Conservation (phyloP, 2,329 filamentous ascomycete species). For the Fusarium drepaniforme region DNA sequence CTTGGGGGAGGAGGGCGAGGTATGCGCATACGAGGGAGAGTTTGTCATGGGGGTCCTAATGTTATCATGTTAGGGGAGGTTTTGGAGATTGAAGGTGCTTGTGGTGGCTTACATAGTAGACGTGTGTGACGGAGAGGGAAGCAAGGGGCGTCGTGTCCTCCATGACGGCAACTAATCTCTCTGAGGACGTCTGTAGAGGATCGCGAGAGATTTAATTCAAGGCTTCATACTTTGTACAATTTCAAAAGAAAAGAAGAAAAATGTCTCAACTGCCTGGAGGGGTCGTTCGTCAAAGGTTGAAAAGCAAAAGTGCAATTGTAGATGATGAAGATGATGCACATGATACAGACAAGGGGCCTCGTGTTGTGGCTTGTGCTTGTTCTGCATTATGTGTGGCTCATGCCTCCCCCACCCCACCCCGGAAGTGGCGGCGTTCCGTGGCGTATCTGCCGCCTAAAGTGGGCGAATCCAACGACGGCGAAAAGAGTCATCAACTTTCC, state of each 20-base stretch:
- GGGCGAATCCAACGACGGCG: conserved; percentile 31
- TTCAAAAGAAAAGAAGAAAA: not conserved
- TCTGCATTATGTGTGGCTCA: not conserved
- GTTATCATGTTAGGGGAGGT: conserved; percentile 5
- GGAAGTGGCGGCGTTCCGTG: conserved; percentile 7
- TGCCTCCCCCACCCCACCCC: not conserved
- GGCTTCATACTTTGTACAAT: conserved; percentile 16
- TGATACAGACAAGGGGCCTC: conserved; percentile 8
- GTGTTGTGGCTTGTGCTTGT: conserved; percentile 11
- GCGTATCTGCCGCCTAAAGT: conserved; percentile 25
- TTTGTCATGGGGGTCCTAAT: conserved; percentile 87
- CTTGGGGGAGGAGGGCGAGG: conserved; percentile 94
- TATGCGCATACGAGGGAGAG: conserved; percentile 91
- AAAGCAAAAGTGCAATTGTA: not conserved
- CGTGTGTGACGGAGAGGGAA: conserved; percentile 93
- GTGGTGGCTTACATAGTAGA: conserved; percentile 84
- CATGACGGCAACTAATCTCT: conserved; percentile 34
- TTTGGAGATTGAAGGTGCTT: not conserved
- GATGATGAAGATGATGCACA: conserved; percentile 14
- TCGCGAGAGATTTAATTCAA: conserved; percentile 1
- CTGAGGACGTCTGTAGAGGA: not conserved
- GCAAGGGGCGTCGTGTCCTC: conserved; percentile 71
- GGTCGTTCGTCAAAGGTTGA: not conserved
- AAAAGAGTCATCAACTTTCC: conserved; percentile 33
- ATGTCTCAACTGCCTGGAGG: not conserved